These are phyloP conservation scores for Periglandula ipomoeae DNA, from an alignment of 2,329 filamentous ascomycete genomes.

Conservation along the genomic window DNA sequence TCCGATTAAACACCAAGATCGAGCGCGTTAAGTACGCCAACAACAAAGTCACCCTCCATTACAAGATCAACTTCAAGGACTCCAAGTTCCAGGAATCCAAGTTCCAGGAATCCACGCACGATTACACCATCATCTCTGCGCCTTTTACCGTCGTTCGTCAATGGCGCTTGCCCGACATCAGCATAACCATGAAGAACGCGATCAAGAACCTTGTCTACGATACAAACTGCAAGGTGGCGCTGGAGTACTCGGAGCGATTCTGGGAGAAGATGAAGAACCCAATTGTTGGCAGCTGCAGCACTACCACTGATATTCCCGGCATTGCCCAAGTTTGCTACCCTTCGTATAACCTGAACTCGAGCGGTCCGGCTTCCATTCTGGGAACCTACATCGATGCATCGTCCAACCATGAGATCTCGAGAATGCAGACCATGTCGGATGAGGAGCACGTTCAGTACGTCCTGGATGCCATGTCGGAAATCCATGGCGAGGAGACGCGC, in stretches of 20 bases:
- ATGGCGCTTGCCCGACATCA: slow-evolving; percentile 45
- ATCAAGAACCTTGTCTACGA: slow-evolving; percentile 37
- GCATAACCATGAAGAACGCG: slow-evolving; percentile 34
- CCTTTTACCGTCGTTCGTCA: slow-evolving; percentile 56
- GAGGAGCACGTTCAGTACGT: slow-evolving; percentile 54
- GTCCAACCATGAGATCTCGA: slow-evolving; percentile 29
- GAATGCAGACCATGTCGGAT: slow-evolving; percentile 34
- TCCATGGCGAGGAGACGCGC: slow-evolving; percentile 51
- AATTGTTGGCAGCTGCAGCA: slow-evolving; percentile 57
- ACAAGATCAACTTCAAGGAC: slow-evolving; percentile 36
- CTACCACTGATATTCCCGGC: slow-evolving; percentile 46
- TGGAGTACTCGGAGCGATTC: slow-evolving; percentile 59
- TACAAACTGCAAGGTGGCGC: slow-evolving; percentile 47
- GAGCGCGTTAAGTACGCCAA: slow-evolving; percentile 46
- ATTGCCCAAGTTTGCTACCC: slow-evolving; percentile 59
- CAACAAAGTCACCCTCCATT: slow-evolving; percentile 48
- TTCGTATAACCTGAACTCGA: slow-evolving; percentile 55
- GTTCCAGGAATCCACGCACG: slow-evolving; percentile 43
- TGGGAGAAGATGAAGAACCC: slow-evolving; percentile 42
- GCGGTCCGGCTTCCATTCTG: slow-evolving; percentile 52
- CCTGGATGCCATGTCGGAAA: slow-evolving; percentile 56
- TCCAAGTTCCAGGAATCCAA: slow-evolving; percentile 32
- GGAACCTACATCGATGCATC: slow-evolving; percentile 46
- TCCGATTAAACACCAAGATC: slow-evolving; percentile 47
- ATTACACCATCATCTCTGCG: slow-evolving; percentile 57